These are phyloP conservation scores for Solanum ahanhuiri DNA, from an alignment of 257 asterid species.

Conservation along the genomic window DNA sequence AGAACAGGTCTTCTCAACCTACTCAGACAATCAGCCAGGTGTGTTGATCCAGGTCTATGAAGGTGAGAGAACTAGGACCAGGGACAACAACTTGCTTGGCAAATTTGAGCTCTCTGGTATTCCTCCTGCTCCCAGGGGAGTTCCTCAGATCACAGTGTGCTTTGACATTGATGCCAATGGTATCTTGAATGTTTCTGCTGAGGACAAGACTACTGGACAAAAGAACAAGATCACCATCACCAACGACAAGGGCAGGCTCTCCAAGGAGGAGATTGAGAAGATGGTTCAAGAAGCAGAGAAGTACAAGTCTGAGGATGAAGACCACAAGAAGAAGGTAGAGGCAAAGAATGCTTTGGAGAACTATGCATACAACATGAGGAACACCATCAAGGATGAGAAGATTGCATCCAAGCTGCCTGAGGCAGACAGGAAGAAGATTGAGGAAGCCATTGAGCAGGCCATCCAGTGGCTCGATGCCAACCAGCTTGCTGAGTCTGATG, in stretches of 20 bases:
- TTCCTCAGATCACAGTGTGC: conserved; percentile 80
- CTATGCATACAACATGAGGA: conserved; percentile 90
- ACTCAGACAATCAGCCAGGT: conserved; percentile 77
- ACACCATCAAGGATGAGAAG: conserved; percentile 74
- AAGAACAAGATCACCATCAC: conserved; percentile 88
- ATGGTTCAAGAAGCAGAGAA: conserved; percentile 87
- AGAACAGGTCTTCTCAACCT: conserved; percentile 77
- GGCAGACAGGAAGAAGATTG: conserved; percentile 21
- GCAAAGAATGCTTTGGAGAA: conserved; percentile 72
- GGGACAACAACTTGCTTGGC: conserved; percentile 70
- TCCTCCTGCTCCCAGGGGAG: conserved; percentile 83
- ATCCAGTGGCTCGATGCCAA: conserved; percentile 24
- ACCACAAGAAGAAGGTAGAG: conserved; percentile 80
- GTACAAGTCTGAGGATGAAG: conserved; percentile 78
- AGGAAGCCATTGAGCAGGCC: conserved; percentile 18
- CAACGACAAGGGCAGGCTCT: conserved; percentile 69
- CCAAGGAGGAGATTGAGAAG: conserved; percentile 81
- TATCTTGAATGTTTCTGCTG: conserved; percentile 69
- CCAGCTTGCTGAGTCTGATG: conserved; percentile 24
- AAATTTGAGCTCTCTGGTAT: conserved; percentile 79
- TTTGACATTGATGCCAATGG: conserved; percentile 82
- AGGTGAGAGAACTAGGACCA: conserved; percentile 67
- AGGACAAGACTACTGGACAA: conserved; percentile 86
- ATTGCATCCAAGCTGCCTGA: conserved; percentile 47
- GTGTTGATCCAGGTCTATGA: conserved; percentile 79